Evolutionary conservation across 176 grass and related monocot species (phyloP).

Genomic region (Triticum urartu): DNA sequence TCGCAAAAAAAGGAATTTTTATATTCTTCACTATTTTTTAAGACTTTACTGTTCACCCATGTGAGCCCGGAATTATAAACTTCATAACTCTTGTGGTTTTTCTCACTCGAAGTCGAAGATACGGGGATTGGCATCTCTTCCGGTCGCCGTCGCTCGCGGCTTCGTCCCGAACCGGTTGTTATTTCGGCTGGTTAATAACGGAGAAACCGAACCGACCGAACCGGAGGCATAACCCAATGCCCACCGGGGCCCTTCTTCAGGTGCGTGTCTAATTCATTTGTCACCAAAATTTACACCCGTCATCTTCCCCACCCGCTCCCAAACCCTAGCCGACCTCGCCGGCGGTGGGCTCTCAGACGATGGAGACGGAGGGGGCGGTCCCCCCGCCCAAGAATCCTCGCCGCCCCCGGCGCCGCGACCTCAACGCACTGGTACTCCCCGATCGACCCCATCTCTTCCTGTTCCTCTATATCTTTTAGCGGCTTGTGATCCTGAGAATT

Average conservation of each 20-base stretch:
- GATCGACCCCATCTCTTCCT: not conserved
- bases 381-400: constrained; percentile 45
- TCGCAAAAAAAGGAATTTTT: no score
- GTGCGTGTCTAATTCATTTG: constrained; percentile 28
- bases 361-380: constrained; percentile 50
- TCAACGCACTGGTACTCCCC: constrained; percentile 63
- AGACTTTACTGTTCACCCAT: no score
- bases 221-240: not conserved
- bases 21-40: no score
- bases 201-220: not conserved
- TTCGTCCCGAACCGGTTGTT: not conserved
- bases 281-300: constrained; percentile 46
- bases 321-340: constrained; percentile 36
- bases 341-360: constrained; percentile 39
- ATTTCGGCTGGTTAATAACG: not conserved
- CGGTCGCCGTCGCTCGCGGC: not conserved
- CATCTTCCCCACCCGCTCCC: constrained; percentile 25
- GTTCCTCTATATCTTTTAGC: not conserved
- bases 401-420: constrained; percentile 57
- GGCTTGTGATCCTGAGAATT: constrained; percentile 19
- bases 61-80: no score
- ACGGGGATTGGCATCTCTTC: no score
- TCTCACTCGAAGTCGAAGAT: no score
- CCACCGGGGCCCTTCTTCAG: not conserved
- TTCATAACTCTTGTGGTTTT: no score